Evolutionary conservation across 2,329 filamentous ascomycete genomes (phyloP).

Genomic region (Alternaria novae-zelandiae): DNA sequence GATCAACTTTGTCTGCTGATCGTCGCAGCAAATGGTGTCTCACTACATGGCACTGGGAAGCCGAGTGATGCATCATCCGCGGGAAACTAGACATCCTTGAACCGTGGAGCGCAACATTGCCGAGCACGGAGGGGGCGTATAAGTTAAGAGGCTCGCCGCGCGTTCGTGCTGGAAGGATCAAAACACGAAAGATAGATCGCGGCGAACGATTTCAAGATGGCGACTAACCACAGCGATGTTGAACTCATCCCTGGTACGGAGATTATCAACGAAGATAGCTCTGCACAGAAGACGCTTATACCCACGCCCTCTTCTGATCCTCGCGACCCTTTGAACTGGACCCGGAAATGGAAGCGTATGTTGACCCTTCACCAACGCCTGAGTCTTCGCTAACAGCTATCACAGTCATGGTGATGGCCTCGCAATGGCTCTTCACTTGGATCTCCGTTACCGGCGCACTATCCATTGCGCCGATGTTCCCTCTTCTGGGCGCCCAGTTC

Average conservation of each 20-base stretch:
- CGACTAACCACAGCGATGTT: slow-evolving; percentile 8
- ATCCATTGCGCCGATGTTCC: slow-evolving; percentile 54
- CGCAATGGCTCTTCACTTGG: slow-evolving; percentile 52
- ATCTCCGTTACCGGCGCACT: slow-evolving; percentile 52
- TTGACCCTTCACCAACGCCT: neutral
- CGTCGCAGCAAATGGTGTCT: neutral
- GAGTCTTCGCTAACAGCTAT: neutral
- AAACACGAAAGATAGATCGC: neutral
- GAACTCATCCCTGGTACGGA: slow-evolving; percentile 41
- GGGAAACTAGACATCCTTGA: neutral
- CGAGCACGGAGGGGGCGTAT: neutral
- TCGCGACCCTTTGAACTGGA: slow-evolving; percentile 49
- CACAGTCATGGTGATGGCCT: slow-evolving; percentile 44
- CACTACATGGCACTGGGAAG: neutral
- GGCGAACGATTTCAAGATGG: slow-evolving; percentile 16
- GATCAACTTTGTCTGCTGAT: neutral
- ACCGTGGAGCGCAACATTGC: neutral
- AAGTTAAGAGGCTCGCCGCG: neutral
- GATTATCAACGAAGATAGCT: slow-evolving; percentile 31
- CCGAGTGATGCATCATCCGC: neutral
- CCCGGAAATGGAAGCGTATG: slow-evolving; percentile 42
- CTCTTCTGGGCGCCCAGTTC: slow-evolving; percentile 50
- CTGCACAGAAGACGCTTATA: slow-evolving; percentile 31
- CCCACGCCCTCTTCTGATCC: slow-evolving; percentile 42
- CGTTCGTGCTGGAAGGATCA: neutral